Evolutionary conservation across 2,329 filamentous ascomycete species (phyloP), one percentile per base, ranked within the genome.

Genomic region (Macroventuria anomochaeta): DNA sequence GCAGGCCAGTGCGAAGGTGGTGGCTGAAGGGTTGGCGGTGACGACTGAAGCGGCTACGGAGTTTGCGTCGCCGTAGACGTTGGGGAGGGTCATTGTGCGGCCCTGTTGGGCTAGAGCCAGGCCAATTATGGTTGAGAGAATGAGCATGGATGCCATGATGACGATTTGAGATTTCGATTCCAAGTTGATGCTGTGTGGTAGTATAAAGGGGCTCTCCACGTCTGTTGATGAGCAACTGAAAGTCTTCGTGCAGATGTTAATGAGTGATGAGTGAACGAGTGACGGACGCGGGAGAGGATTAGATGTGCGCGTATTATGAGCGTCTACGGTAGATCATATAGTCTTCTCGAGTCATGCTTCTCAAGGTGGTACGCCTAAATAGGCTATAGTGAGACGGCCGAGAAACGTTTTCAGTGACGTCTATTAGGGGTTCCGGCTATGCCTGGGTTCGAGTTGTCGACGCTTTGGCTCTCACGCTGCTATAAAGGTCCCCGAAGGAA

Each of bases 1-100:
- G 44, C 61, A 65, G n/a, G 41, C 32, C 1, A 67, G 48, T 0
- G 48, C 23, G 15, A 62, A 13, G 8, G 59, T 59, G 3, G 64
- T 67, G 2, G 57, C 55, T 5, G 40, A 26, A 8, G 46, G 26
- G 39, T 55, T 52, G 23, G 52, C 64, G n/a, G 46, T 26, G n/a
- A 67, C 34, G 25, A 67, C 37, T 21, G 63, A 63, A 12, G 53
- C 62, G 18, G 23, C 32, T 8, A 63, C 28, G 15, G 46, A 18
- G 3, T 31, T 32, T 3, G 40, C 47, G 7, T 50, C 57, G 17
- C 21, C 41, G 28, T 39, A 58, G 15, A 58, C 10, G 41, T 53
- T 48, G 5, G 59, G 61, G n/a, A 66, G 13, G 25, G 29, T 52
- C 7, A 62, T 33, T 13, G 53, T 61, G 26, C 3, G n/a, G 37